Evolutionary conservation across 163 green algal genomes (phyloP).

Genomic region (Picocystis sp.): DNA sequence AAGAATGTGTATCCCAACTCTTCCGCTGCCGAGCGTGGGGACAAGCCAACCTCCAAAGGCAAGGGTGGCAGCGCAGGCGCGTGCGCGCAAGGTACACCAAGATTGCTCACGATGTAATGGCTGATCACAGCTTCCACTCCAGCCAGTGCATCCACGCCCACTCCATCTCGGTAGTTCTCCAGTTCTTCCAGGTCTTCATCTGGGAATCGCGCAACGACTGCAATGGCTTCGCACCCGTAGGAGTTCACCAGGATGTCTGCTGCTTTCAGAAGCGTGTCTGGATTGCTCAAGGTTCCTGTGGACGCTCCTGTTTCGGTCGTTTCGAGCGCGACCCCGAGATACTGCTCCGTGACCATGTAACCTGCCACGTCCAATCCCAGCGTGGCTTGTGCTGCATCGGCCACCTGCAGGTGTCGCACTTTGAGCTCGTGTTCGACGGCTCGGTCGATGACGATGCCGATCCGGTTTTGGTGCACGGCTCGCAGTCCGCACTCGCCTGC

Average conservation of each 20-base stretch:
- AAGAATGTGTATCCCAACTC: slow-evolving; percentile 21
- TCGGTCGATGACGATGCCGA: slow-evolving; percentile 8
- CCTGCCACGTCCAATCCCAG: slow-evolving; percentile 14
- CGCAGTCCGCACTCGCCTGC: slow-evolving; percentile 13
- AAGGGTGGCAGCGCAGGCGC: slow-evolving; percentile 16
- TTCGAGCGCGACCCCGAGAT: slow-evolving; percentile 9
- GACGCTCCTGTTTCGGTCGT: slow-evolving; percentile 14
- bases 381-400: slow-evolving; percentile 17
- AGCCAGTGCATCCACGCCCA: slow-evolving; percentile 16
- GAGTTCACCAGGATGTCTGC: slow-evolving; percentile 2
- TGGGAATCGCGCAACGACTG: slow-evolving; percentile 15
- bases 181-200: slow-evolving; percentile 14
- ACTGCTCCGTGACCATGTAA: slow-evolving; percentile 17
- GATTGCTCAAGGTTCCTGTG: slow-evolving; percentile 11
- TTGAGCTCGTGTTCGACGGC: slow-evolving; percentile 10
- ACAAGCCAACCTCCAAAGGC: slow-evolving; percentile 9
- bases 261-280: slow-evolving; percentile 14
- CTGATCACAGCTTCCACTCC: slow-evolving; percentile 26
- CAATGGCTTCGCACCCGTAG: slow-evolving; percentile 12
- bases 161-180: slow-evolving; percentile 17
- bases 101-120: slow-evolving; percentile 13
- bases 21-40: slow-evolving; percentile 17
- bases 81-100: slow-evolving; percentile 18
- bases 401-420: slow-evolving; percentile 12
- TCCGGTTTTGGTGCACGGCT: slow-evolving; percentile 21